phyloP scores from a whole-genome alignment of 192 early-diverging fungal species.

The Lobosporangium transversale region DNA sequence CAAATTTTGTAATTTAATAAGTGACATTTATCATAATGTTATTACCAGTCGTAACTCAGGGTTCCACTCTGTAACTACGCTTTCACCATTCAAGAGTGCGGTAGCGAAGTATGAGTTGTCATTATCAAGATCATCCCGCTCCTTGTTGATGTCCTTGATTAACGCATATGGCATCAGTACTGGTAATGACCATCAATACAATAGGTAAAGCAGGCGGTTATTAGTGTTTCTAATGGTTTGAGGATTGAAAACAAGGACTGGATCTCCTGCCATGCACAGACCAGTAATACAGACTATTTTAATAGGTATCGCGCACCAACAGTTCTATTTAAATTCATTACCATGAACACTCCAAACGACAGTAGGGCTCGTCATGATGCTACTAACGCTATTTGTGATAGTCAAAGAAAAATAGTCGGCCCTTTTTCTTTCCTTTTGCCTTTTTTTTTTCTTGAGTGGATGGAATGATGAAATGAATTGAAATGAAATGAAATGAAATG shows the following conservation, averaged over 20 bases:
- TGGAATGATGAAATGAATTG: constrained; percentile 1
- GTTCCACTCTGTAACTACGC: constrained; percentile 35
- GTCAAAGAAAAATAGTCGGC: neutral
- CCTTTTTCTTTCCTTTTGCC: neutral
- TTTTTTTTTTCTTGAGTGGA: neutral
- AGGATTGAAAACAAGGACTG: no score
- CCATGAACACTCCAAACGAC: constrained; percentile 39
- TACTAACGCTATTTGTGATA: neutral
- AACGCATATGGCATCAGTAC: constrained; percentile 31
- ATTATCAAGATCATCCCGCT: constrained; percentile 23
- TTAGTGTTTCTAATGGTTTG: no score
- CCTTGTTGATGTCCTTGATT: constrained; percentile 23
- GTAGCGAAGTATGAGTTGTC: constrained; percentile 30
- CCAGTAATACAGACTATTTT: no score
- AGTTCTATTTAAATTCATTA: no score
- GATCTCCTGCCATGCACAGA: no score
- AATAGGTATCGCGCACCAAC: no score
- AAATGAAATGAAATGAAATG: neutral
- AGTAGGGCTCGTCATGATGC: neutral
- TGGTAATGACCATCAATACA: no score
- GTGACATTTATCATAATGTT: no score
- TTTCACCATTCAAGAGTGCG: constrained; percentile 5
- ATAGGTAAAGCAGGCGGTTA: no score
- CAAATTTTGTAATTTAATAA: no score
- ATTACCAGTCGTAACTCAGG: constrained; percentile 35